Evolutionary conservation across 345 rosid genomes (phyloP), one percentile per base, ranked within the genome.

Genomic region (Murraya paniculata): DNA sequence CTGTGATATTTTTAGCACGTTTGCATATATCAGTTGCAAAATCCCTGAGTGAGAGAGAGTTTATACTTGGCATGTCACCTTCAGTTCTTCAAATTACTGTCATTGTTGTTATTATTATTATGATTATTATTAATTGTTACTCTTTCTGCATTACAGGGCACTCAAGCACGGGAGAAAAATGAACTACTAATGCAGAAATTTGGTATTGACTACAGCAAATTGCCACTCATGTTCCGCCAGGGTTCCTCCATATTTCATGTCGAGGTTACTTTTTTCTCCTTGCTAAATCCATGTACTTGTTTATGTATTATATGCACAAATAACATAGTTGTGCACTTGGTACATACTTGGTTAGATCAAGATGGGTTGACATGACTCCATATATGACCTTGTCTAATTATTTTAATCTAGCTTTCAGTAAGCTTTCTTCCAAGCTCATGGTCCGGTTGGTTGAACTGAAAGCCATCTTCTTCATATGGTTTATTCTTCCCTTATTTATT

Each of bases 131-230:
- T 41, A 41, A 11, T 38, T n/a, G 18, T 58, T n/a, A 24, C 66
- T 64, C 9, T 31, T 76, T 24, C 64, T 69, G 27, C 36, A 13
- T 48, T 81, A 31, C 87, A 94, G 97, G 97, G 97, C 57, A 96
- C 98, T n/a, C 97, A 89, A 83, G 74, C 96, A 75, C 87, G 64
- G 64, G 95, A 94, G 68, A 95, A 93, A 79, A 88, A 91, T n/a
- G 89, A 86, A 79, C 78, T 96, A 60, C 92, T 96, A 64, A 79
- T 87, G 27, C 82, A 75, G 74, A 85, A 88, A 67, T 96, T 94
- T 74, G 86, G 91, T 72, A 91, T 89, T 1, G 89, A 96, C 68
- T 94, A 95, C 82, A 81, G 77, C 58, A n/a, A 84, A 31, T 77
- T 94, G 68, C 91, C 91, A 53, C 67, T 55, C 76, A 89, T 95